Evolutionary conservation across 768 basidiomycete genomes (phyloP), one percentile per base, ranked within the genome.

Genomic region (Solioccasus polychromus): DNA sequence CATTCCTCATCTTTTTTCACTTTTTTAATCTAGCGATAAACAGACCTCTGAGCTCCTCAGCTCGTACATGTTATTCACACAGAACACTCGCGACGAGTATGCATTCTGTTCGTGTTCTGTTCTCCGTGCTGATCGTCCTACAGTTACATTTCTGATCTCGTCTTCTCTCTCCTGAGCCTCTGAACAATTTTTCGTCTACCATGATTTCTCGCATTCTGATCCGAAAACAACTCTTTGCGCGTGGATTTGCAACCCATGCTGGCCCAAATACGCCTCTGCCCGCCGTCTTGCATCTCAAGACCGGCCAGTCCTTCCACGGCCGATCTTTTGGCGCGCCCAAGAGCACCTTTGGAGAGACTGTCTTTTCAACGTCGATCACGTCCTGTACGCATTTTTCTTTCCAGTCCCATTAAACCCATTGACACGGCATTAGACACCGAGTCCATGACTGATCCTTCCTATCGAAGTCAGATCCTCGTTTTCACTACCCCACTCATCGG

Each of bases 361-460:
- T 99, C 23, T 99, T 99, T 69, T 95, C 92, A 12, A 99, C 96
- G 25, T 94, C 92, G 34, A 99, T 99, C 66, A 99, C 96, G 1
- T 96, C 93, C 31, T 99, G 93, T 92, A 51, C 57, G 88, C 74
- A 38, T 20, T 42, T 14, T 37, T 22, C 44, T 45, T 11, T 28
- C 23, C 41, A 7, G 24, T 45, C 14, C 26, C 2, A 42, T 49
- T 31, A 42, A 44, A 45, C 51, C 34, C 35, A 5, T 38, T 56
- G 42, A 45, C 15, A 8, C 50, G 48, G 17, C 22, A 31, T n/a
- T 61, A 95, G 93, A 99, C 67, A 98, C 95, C 37, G 96, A 99
- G 70, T 96, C 92, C 8, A 97, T 99, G 96, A 99, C 96, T 29
- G 96, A 99, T 66, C 96, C 96, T 7, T 98, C 96, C 8, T 98